Percentiles rank a stretch among this genome's conserved stretches.
Conservation (phyloP, 257 asterid species). For the Eucommia ulmoides region DNA sequence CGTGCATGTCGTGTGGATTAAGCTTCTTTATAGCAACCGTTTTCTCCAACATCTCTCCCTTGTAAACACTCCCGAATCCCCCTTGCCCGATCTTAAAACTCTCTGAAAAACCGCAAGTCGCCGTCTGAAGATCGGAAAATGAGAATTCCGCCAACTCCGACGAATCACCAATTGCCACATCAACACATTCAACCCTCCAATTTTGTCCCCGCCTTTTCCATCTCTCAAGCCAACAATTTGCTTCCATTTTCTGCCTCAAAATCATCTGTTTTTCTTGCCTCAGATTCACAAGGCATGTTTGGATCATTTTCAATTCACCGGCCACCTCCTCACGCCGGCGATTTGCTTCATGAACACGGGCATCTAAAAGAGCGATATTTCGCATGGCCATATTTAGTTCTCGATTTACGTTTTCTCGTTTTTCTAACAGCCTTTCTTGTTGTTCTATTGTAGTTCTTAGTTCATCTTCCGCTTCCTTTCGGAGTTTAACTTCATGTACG, state of each 20-base stretch:
- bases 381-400: conserved; percentile 43
- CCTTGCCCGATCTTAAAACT: conserved; percentile 63
- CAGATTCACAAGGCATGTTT: conserved; percentile 36
- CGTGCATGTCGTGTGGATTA: conserved; percentile 33
- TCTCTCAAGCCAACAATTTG: conserved; percentile 44
- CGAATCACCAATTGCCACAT: conserved; percentile 9
- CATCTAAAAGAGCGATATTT: conserved; percentile 44
- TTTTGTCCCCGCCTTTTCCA: conserved; percentile 32
- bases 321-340: conserved; percentile 41
- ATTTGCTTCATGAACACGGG: conserved; percentile 51
- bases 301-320: conserved; percentile 47
- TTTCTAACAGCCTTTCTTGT: conserved; percentile 38
- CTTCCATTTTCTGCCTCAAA: conserved; percentile 44
- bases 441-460: conserved; percentile 27
- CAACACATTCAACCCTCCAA: conserved; percentile 12
- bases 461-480: conserved; percentile 45
- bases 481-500: conserved; percentile 37
- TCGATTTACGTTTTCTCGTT: conserved; percentile 25
- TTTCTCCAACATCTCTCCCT: conserved; percentile 53
- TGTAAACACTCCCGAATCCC: conserved; percentile 58
- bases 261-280: conserved; percentile 49
- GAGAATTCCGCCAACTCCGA: conserved; percentile 42
- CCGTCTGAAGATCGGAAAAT: conserved; percentile 46
- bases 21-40: conserved; percentile 70
- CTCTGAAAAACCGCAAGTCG: conserved; percentile 72